Percentiles rank a stretch among this genome's conserved stretches.
These are phyloP conservation scores for Tuber brumale DNA, from an alignment of 495 filamentous ascomycete genomes.

Conservation along the genomic window DNA sequence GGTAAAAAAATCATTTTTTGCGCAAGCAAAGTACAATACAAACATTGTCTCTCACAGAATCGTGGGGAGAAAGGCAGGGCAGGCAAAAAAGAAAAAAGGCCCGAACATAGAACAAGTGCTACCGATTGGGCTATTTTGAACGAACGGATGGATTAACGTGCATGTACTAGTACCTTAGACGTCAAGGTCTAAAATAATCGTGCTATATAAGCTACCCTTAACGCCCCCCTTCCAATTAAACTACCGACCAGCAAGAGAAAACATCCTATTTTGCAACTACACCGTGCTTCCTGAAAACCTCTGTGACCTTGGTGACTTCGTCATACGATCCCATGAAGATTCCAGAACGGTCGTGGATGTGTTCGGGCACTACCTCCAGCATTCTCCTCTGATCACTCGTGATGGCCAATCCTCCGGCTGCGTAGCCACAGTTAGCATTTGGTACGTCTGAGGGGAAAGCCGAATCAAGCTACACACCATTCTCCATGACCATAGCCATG, in stretches of 20 bases:
- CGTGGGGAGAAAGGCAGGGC: background rate
- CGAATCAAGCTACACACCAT: constrained; percentile 55
- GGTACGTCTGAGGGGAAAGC: background rate
- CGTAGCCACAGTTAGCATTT: constrained; percentile 19
- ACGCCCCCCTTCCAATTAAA: background rate
- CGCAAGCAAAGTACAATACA: background rate
- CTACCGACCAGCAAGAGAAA: background rate
- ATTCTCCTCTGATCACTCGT: constrained; percentile 84
- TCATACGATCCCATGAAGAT: constrained; percentile 94
- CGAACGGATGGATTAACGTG: background rate
- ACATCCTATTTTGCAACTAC: constrained; percentile 13
- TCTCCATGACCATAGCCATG: constrained; percentile 99
- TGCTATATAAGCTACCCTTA: background rate
- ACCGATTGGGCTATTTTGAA: background rate
- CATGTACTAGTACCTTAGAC: background rate
- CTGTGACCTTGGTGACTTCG: constrained; percentile 92
- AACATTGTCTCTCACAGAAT: background rate
- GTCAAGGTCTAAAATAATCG: background rate
- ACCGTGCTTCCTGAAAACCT: constrained; percentile 52
- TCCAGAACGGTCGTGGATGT: constrained; percentile 91
- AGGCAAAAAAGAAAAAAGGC: background rate
- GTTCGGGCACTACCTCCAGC: constrained; percentile 80
- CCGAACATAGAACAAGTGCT: background rate
- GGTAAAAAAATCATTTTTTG: background rate
- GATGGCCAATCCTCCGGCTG: constrained; percentile 84